Evolutionary conservation across 352 stramenopile genomes (phyloP).

Genomic region (Globisporangium lucens): DNA sequence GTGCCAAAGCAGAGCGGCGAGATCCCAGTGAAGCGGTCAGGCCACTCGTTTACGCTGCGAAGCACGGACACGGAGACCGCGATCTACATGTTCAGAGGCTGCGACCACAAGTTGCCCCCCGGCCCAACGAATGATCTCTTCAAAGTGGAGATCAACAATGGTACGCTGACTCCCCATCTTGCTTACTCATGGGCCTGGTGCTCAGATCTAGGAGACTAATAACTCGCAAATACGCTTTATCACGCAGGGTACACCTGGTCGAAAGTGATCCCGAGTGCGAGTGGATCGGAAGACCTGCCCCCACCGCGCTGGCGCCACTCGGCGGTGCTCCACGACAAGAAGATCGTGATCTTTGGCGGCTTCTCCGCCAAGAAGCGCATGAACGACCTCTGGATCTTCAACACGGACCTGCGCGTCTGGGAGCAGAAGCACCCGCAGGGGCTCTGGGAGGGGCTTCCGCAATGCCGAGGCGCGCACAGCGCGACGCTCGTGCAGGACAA

Average conservation of each 20-base stretch:
- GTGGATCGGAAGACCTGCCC: conserved; percentile 53
- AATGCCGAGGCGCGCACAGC: conserved; percentile 91
- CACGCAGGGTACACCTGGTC: conserved; percentile 64
- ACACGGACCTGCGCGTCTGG: conserved; percentile 92
- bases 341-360: conserved; percentile 93
- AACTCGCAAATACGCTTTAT: not conserved
- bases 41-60: conserved; percentile 93
- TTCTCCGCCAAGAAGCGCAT: conserved; percentile 92
- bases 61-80: conserved; percentile 60
- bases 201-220: not conserved
- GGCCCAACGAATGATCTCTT: conserved; percentile 94
- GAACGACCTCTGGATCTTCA: conserved; percentile 96
- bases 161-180: conserved; percentile 14
- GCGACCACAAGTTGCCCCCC: conserved; percentile 87
- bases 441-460: conserved; percentile 88
- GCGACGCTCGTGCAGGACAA: conserved; percentile 86
- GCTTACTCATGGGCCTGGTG: not conserved
- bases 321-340: conserved; percentile 75
- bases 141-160: conserved; percentile 90
- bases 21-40: conserved; percentile 92
- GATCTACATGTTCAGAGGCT: conserved; percentile 89
- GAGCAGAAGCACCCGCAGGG: conserved; percentile 86
- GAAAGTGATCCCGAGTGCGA: conserved; percentile 41
- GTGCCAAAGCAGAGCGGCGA: conserved; percentile 90
- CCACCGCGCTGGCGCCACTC: conserved; percentile 84